Conservation (phyloP, 805 yeast genomes). For the Saccharomycopsis lassenensis region DNA sequence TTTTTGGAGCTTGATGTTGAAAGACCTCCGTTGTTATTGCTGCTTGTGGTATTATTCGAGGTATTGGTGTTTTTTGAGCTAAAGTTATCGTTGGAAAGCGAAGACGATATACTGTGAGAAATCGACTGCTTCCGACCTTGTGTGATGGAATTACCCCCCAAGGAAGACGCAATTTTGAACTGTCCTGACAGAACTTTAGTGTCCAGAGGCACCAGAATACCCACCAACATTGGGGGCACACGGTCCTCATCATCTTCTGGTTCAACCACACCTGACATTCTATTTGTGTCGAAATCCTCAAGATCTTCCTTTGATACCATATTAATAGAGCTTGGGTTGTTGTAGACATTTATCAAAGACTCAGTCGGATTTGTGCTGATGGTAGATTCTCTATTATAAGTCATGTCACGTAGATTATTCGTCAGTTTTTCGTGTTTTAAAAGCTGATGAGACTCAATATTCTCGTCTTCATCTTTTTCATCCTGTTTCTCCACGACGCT, state of each 20-base stretch:
- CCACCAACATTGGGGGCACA: constrained; percentile 9
- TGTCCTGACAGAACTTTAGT: neutral
- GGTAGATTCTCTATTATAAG: constrained; percentile 5
- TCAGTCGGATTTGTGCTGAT: constrained; percentile 8
- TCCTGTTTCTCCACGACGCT: no score
- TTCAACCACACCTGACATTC: no score
- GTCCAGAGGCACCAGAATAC: constrained; percentile 2
- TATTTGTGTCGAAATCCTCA: neutral
- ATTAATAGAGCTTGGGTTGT: constrained; percentile 11
- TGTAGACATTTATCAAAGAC: constrained; percentile 16
- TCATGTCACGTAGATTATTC: no score
- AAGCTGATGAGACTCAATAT: no score
- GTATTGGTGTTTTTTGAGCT: neutral
- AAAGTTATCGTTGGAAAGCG: neutral
- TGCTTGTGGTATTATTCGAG: no score
- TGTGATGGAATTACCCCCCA: constrained; percentile 1
- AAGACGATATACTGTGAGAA: constrained; percentile 6
- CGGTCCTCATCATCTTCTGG: constrained; percentile 6
- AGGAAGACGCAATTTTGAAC: no score
- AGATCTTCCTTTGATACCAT: constrained; percentile 1
- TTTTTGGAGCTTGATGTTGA: constrained; percentile 9
- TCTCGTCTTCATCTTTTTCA: no score
- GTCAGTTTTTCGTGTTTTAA: no score
- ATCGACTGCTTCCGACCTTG: constrained; percentile 2
- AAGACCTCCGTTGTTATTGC: neutral